These are phyloP conservation scores for Gamsiella multidivaricata DNA, from an alignment of 192 early-diverging fungal species.

Conservation along the genomic window DNA sequence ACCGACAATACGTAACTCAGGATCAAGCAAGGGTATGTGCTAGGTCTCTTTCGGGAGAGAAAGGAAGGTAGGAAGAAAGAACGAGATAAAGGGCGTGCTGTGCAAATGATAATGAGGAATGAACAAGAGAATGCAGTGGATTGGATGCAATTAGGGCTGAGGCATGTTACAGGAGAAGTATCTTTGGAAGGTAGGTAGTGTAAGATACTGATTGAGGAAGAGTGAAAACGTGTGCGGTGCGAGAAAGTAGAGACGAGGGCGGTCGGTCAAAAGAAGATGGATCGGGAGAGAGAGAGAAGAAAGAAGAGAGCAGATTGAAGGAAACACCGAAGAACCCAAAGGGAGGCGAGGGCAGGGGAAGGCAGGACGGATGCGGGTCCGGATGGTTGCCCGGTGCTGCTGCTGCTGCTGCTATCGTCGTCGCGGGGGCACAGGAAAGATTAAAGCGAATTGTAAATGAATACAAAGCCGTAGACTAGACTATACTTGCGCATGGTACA, in stretches of 20 bases:
- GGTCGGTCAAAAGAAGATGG: slow-evolving; percentile 6
- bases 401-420: no score
- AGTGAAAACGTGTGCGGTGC: not conserved
- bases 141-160: no score
- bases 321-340: slow-evolving; percentile 9
- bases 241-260: slow-evolving; percentile 6
- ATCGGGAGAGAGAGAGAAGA: not conserved
- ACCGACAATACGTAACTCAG: no score
- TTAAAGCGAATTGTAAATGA: no score
- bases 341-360: not conserved
- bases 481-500: no score
- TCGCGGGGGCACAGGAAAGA: no score
- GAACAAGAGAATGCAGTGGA: no score
- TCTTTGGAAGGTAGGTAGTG: no score
- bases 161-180: no score
- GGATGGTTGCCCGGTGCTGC: not conserved
- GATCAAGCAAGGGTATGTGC: not conserved
- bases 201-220: not conserved
- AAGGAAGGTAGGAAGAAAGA: not conserved
- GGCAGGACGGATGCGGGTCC: not conserved
- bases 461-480: not conserved
- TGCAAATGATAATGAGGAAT: no score
- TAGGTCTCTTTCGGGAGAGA: not conserved
- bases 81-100: no score
- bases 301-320: not conserved